Evolutionary conservation across 139 green algal genomes (phyloP).

Genomic region (Chlorella vulgaris): DNA sequence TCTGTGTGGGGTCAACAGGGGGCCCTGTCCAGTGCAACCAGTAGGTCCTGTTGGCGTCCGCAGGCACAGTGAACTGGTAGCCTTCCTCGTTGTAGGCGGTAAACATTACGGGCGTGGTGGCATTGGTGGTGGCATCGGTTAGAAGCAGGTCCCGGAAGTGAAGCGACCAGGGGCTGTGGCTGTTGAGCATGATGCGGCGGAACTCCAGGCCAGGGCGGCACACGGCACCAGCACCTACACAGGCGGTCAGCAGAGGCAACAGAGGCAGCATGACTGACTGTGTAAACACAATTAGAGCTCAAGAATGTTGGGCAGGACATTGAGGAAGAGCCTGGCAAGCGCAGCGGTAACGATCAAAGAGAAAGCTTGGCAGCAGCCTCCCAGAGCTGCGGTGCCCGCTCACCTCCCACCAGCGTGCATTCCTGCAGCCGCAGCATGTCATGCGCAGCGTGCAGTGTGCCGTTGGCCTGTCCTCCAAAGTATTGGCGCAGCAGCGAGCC

Average conservation of each 20-base stretch:
- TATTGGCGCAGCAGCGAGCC: neutral
- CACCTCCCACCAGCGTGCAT: neutral
- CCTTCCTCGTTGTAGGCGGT: neutral
- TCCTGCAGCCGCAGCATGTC: neutral
- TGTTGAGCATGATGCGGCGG: slow-evolving; percentile 2
- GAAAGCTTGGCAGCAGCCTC: neutral
- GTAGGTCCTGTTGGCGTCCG: neutral
- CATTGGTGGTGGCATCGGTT: neutral
- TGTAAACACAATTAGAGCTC: too few relatives aligned
- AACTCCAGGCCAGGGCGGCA: neutral
- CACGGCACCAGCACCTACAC: neutral
- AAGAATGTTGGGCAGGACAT: too few relatives aligned
- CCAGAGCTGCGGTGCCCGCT: neutral
- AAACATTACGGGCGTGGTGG: neutral
- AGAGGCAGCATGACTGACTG: too few relatives aligned
- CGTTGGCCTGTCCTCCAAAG: neutral
- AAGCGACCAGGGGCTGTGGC: neutral
- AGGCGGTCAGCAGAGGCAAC: too few relatives aligned
- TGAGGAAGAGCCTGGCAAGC: too few relatives aligned
- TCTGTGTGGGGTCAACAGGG: neutral
- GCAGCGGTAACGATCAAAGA: neutral
- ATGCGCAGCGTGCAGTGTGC: neutral
- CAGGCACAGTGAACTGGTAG: neutral
- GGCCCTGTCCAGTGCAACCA: neutral
- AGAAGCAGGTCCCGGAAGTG: neutral